phyloP scores from a whole-genome alignment of 192 early-diverging fungal species.

The Phycomyces blakesleeanus region DNA sequence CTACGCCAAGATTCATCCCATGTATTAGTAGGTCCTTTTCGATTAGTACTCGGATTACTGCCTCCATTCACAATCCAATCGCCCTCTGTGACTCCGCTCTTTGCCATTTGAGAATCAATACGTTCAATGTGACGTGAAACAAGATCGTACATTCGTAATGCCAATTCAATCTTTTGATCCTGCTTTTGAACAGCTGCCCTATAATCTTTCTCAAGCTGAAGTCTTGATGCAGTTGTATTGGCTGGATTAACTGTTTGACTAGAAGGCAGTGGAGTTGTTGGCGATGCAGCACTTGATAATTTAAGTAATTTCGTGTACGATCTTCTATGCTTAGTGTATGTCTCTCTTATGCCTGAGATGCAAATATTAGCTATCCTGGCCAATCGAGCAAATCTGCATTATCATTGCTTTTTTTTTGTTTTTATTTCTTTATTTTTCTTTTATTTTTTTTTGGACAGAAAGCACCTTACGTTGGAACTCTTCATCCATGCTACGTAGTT shows the following conservation, averaged over 20 bases:
- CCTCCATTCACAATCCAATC: constrained; percentile 22
- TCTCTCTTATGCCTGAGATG: constrained; percentile 13
- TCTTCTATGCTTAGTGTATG: constrained; percentile 17
- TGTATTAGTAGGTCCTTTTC: neutral
- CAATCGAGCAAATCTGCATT: neutral
- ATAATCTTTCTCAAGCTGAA: constrained; percentile 42
- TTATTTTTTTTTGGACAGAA: neutral
- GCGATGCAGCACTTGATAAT: constrained; percentile 11
- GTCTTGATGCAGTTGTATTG: neutral
- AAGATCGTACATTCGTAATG: constrained; percentile 45
- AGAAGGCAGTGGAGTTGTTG: constrained; percentile 1
- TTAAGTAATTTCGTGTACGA: constrained; percentile 9
- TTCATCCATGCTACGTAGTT: constrained; percentile 45
- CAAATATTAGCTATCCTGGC: neutral
- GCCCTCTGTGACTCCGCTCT: constrained; percentile 25
- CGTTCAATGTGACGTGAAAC: constrained; percentile 41
- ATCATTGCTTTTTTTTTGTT: too few species aligned
- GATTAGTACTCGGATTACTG: neutral
- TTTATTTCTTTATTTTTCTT: too few species aligned
- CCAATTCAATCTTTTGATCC: constrained; percentile 51
- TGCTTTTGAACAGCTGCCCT: constrained; percentile 44
- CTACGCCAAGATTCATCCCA: constrained; percentile 3
- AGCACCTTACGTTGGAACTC: constrained; percentile 41
- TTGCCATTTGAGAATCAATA: constrained; percentile 33
- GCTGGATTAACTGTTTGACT: neutral